Percentiles rank a stretch among this genome's conserved stretches.
Evolutionary conservation across 1,139 yeast genomes (phyloP).

Genomic region (Hemisphaericaspora xylanilytica): DNA sequence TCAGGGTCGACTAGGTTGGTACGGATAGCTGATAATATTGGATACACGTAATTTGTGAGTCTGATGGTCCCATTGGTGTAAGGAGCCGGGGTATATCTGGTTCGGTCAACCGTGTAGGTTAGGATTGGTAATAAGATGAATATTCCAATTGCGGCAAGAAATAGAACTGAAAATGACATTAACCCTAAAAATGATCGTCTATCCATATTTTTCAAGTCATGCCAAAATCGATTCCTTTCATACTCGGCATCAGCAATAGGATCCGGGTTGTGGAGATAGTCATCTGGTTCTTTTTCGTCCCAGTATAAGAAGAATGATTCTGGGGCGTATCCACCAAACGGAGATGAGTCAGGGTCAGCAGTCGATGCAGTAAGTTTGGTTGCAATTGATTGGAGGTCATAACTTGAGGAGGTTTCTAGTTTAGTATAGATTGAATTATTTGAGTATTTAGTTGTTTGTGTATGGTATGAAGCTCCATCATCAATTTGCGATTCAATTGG

Average conservation of each 20-base stretch:
- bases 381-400: not conserved
- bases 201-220: conserved; percentile 62
- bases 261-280: conserved; percentile 88
- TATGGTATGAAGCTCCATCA: conserved; percentile 3
- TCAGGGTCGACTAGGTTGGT: conserved; percentile 70
- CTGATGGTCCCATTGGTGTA: conserved; percentile 27
- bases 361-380: not conserved
- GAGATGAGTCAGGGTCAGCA: conserved; percentile 49
- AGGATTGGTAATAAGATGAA: conserved; percentile 73
- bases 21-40: conserved; percentile 61
- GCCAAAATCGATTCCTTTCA: conserved; percentile 59
- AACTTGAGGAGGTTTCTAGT: not conserved
- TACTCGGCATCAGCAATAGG: conserved; percentile 82
- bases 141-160: conserved; percentile 60
- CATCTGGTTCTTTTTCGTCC: conserved; percentile 91
- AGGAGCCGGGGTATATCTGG: conserved; percentile 21
- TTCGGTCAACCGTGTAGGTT: conserved; percentile 51
- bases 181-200: conserved; percentile 56
- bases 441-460: conserved; percentile 12
- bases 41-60: conserved; percentile 58
- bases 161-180: conserved; percentile 48
- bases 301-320: conserved; percentile 79
- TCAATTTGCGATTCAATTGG: not conserved
- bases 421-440: conserved; percentile 1
- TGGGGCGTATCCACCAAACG: conserved; percentile 95